Evolutionary conservation across 1,139 yeast genomes (phyloP), one percentile per base, ranked within the genome.

Genomic region (Geotrichum reessii): DNA sequence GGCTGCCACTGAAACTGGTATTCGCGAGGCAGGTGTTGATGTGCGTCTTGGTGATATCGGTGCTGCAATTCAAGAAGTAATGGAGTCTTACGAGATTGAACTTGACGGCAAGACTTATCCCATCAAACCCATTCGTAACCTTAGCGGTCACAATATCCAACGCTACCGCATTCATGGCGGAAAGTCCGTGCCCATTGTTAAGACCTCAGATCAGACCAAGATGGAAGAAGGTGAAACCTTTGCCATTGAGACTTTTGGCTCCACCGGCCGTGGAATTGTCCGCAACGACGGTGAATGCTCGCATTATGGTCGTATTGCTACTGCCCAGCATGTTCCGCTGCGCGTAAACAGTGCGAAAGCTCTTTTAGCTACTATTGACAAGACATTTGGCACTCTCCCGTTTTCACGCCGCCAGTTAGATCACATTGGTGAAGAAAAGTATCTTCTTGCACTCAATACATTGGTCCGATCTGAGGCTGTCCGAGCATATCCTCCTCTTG

Each of bases 161-260:
- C 92, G 86, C 58, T 91, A 79, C 74, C 79, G 79, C 57, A 93
- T 93, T 68, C 99, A 93, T 74, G 95, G 92, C 46, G 98, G 97
- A 63, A 93, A 93, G 73, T 84, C 95, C 22, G 98, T 93, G 53
- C 99, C 99, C 22, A 93, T 95, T 69, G 95, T 93, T 49, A 87
- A 92, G 69, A 89, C 88, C 67, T 93, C 92, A 12, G 99, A 93
- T 72, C 82, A 82, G 74, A 92, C 98, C 25, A 92, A 92, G 78
- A 92, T 93, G 97, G 99, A 95, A 73, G 99, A 93, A 76, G 97
- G 97, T 62, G 99, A 93, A 73, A 86, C 91, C 2, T 93, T 90
- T 78, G 99, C 99, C 59, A 92, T 95, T 69, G 99, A 93, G 74
- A 93, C 99, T 3, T 93, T 93, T 69, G 99, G 99, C 5, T 83